These are phyloP conservation scores for Euphrasia arctica DNA, from an alignment of 305 asterid species.

Conservation along the genomic window DNA sequence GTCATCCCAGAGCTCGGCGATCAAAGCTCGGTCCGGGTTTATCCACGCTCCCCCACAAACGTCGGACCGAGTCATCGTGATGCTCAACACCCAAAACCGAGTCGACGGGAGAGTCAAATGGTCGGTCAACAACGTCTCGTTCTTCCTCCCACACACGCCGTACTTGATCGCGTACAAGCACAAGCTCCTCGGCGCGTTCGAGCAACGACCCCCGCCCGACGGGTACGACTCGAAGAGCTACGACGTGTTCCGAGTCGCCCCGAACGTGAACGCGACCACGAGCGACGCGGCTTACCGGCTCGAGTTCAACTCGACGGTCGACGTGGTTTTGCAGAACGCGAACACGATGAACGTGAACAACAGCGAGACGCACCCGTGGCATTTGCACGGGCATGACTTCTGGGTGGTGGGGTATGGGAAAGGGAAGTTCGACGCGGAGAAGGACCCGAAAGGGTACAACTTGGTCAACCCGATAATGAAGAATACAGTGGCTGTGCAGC, in stretches of 20 bases:
- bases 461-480: constrained; percentile 82
- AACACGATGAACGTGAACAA: constrained; percentile 53
- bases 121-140: constrained; percentile 82
- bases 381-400: constrained; percentile 94
- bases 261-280: constrained; percentile 53
- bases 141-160: constrained; percentile 66
- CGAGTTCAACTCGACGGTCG: constrained; percentile 66
- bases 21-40: constrained; percentile 46
- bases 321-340: constrained; percentile 71
- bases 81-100: constrained; percentile 80
- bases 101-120: constrained; percentile 46
- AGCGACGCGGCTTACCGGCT: constrained; percentile 54
- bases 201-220: constrained; percentile 58
- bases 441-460: constrained; percentile 53
- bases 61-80: constrained; percentile 59
- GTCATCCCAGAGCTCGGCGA: constrained; percentile 47
- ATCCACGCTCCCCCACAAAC: constrained; percentile 53
- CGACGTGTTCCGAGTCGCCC: constrained; percentile 32
- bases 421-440: constrained; percentile 53
- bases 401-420: constrained; percentile 82
- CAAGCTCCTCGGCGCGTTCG: constrained; percentile 34
- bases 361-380: constrained; percentile 98
- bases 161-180: constrained; percentile 59
- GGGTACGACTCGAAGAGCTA: constrained; percentile 40
- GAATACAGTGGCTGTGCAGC: constrained; percentile 77